Evolutionary conservation across 1,284 basidiomycete species (phyloP), one percentile per base, ranked within the genome.

Genomic region (Volvariella volvacea): DNA sequence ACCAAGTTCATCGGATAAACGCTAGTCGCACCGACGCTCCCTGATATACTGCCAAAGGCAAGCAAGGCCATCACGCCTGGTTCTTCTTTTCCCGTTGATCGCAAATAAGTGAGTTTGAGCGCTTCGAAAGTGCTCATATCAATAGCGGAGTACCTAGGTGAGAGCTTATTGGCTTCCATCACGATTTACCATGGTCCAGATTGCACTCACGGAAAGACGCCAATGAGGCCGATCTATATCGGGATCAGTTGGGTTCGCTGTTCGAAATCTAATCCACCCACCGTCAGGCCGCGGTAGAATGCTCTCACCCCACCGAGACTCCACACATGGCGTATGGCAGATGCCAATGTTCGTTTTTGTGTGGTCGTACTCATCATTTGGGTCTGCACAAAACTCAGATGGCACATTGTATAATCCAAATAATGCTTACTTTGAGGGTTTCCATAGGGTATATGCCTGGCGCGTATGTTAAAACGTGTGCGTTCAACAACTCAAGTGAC

Each of bases 41-140:
- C 92, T 8, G 90, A 93, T 51, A 93, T 66, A 55, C 89, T 92
- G 34, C 92, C 92, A 55, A 93, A 95, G 3, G 87, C 81, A 6
- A 95, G 76, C 19, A 92, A 59, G 4, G 89, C 89, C 47, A 90
- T 73, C 4, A 91, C 79, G 3, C 86, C 84, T 0, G 92, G 88
- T 58, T 95, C 92, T 15, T 90, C 83, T 55, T 82, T 78, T 20
- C 80, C 80, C 15, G 86, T 88, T 14, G 88, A 91, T 43, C 80
- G 77, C 43, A 86, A 66, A 60, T 94, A 94, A 1, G 85, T 78
- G 34, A 89, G 70, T 61, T 94, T 94, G 41, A 95, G 76, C 3
- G 89, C 88, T 67, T 95, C 92, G 48, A 93, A 95, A 0, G 92
- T 92, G 55, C 88, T 90, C 92, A 95, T 93, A 63, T 95, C 92